Conservation (phyloP, 2,329 filamentous ascomycete species). For the Blastomyces parvus region DNA sequence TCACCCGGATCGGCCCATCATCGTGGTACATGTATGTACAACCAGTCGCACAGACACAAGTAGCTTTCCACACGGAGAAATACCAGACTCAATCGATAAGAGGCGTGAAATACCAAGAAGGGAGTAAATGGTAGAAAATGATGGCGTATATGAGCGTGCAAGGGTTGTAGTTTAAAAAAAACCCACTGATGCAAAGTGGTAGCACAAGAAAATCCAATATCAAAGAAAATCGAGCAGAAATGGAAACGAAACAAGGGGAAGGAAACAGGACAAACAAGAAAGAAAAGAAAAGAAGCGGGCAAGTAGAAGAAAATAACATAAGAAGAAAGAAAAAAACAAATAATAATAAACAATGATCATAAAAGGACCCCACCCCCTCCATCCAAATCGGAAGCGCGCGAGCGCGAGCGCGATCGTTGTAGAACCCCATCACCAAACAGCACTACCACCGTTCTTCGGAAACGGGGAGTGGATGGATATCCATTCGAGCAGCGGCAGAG, state of each 20-base stretch:
- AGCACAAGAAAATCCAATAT: conserved; percentile 16
- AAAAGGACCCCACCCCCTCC: not conserved
- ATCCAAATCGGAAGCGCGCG: not conserved
- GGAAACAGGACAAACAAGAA: not conserved
- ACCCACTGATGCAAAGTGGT: conserved; percentile 22
- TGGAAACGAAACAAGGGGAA: not conserved
- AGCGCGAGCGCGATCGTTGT: not conserved
- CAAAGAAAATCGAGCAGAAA: conserved; percentile 10
- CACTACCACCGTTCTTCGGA: not conserved
- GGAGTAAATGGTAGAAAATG: conserved; percentile 1
- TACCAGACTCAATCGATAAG: not conserved
- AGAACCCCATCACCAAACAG: not conserved
- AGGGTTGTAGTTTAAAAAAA: conserved; percentile 3
- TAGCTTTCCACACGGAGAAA: not conserved
- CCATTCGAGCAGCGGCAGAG: not conserved
- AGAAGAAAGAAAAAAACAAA: not conserved
- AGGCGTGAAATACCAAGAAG: not conserved
- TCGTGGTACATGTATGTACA: not conserved
- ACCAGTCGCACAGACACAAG: not conserved
- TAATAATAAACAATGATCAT: not conserved
- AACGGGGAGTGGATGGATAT: not conserved
- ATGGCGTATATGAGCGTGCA: not conserved
- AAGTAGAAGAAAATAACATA: not conserved
- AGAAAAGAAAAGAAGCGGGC: not conserved
- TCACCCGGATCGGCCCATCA: conserved; percentile 5